Conservation (phyloP, 768 basidiomycete species). For the Tulasnella sp. region DNA sequence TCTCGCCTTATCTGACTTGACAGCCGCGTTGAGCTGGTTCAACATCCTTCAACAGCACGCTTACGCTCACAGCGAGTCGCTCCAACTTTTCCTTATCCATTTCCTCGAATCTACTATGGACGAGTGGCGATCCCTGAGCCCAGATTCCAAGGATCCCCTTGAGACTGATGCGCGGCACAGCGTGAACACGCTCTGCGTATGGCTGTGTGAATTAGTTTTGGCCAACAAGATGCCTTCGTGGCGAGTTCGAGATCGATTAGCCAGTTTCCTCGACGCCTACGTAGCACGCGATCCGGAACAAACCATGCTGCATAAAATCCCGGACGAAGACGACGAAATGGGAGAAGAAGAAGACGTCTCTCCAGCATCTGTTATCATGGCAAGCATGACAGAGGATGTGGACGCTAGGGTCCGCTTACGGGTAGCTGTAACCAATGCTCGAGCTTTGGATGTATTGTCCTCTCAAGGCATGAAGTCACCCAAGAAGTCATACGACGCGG, state of each 20-base stretch:
- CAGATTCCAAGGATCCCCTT: constrained; percentile 22
- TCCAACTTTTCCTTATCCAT: constrained; percentile 45
- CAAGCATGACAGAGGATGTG: constrained; percentile 45
- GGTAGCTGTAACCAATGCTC: constrained; percentile 46
- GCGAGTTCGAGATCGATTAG: constrained; percentile 52
- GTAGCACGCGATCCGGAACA: constrained; percentile 47
- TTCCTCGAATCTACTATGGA: constrained; percentile 54
- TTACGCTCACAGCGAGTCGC: constrained; percentile 38
- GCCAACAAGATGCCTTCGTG: constrained; percentile 43
- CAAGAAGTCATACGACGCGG: neutral
- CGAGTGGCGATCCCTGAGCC: constrained; percentile 36
- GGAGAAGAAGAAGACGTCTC: constrained; percentile 26
- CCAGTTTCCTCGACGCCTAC: constrained; percentile 56
- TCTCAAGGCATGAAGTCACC: neutral
- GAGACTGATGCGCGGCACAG: constrained; percentile 33
- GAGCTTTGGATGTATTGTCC: constrained; percentile 32
- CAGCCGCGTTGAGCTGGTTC: constrained; percentile 43
- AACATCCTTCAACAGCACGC: constrained; percentile 39
- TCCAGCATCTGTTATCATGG: constrained; percentile 30
- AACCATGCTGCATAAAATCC: constrained; percentile 34
- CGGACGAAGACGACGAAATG: constrained; percentile 4
- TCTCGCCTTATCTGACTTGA: constrained; percentile 40
- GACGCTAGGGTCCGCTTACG: constrained; percentile 83
- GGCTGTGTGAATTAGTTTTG: constrained; percentile 38
- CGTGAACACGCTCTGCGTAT: constrained; percentile 40